Evolutionary conservation across 2,329 filamentous ascomycete species (phyloP).

Genomic region (Cercospora zeina): DNA sequence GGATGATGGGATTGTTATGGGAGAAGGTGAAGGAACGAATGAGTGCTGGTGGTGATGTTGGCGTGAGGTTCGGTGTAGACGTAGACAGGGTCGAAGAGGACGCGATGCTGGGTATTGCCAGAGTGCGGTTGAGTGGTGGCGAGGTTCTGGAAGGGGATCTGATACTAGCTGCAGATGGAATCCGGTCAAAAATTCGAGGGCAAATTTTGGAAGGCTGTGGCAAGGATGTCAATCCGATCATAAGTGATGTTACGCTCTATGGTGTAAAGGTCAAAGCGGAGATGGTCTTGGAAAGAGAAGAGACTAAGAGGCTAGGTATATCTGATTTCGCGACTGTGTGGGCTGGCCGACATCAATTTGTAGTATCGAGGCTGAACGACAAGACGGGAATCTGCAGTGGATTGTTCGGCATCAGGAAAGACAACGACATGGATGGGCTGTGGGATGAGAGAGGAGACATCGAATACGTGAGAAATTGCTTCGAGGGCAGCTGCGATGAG

Average conservation of each 20-base stretch:
- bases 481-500: slow-evolving; percentile 17
- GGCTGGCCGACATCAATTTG: slow-evolving; percentile 13
- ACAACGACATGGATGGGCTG: slow-evolving; percentile 17
- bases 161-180: slow-evolving; percentile 19
- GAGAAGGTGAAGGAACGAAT: background rate
- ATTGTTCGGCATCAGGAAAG: slow-evolving; percentile 9
- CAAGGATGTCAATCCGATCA: slow-evolving; percentile 9
- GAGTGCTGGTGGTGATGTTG: background rate
- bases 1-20: slow-evolving; percentile 14
- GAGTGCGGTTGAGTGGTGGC: slow-evolving; percentile 8
- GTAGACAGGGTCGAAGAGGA: slow-evolving; percentile 17
- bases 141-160: slow-evolving; percentile 13
- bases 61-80: slow-evolving; percentile 1
- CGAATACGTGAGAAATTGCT: slow-evolving; percentile 13
- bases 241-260: slow-evolving; percentile 15
- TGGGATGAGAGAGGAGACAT: slow-evolving; percentile 23
- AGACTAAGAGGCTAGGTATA: slow-evolving; percentile 7
- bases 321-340: slow-evolving; percentile 14
- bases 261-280: slow-evolving; percentile 4
- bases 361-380: slow-evolving; percentile 14
- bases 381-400: slow-evolving; percentile 6
- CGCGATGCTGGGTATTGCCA: background rate
- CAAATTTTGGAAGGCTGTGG: slow-evolving; percentile 12
- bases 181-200: slow-evolving; percentile 12
- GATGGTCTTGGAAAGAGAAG: slow-evolving; percentile 1